Percentiles rank a stretch among this genome's conserved stretches.
These are phyloP conservation scores for Phytophthora pisi DNA, from an alignment of 352 stramenopile genomes.

Conservation along the genomic window DNA sequence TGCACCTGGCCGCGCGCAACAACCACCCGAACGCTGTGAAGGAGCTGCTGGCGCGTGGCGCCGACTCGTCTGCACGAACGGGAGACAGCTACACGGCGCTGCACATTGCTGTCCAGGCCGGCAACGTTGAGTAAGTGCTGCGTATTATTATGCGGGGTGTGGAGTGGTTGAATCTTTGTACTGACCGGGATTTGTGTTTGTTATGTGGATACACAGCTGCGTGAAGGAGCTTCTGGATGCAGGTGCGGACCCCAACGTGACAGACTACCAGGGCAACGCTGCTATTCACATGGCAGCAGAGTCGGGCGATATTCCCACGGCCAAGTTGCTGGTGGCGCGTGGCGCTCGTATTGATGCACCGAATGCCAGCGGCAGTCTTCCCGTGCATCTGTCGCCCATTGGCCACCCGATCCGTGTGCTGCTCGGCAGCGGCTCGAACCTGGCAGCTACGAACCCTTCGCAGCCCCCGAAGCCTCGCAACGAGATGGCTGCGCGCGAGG, in stretches of 20 bases:
- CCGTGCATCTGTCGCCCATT: slow-evolving; percentile 86
- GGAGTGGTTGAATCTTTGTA: slow-evolving; percentile 2
- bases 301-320: slow-evolving; percentile 76
- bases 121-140: slow-evolving; percentile 63
- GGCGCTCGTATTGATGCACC: slow-evolving; percentile 75
- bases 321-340: slow-evolving; percentile 77
- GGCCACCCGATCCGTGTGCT: slow-evolving; percentile 85
- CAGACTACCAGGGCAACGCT: slow-evolving; percentile 82
- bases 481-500: slow-evolving; percentile 49
- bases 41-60: slow-evolving; percentile 71
- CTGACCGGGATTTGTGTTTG: slow-evolving; percentile 22
- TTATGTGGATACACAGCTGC: slow-evolving; percentile 38
- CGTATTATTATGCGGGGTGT: background rate
- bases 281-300: slow-evolving; percentile 86
- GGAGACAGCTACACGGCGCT: slow-evolving; percentile 84
- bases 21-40: slow-evolving; percentile 80
- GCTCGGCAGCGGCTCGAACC: slow-evolving; percentile 69
- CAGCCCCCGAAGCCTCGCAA: slow-evolving; percentile 65
- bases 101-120: slow-evolving; percentile 74
- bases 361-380: slow-evolving; percentile 82
- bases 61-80: slow-evolving; percentile 67
- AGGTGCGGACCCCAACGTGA: slow-evolving; percentile 79
- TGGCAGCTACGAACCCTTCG: slow-evolving; percentile 74
- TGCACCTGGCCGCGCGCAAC: slow-evolving; percentile 79
- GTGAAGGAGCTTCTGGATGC: slow-evolving; percentile 76